Evolutionary conservation across 2,329 filamentous ascomycete genomes (phyloP), one percentile per base, ranked within the genome.

Genomic region (Aureobasidium sp.): DNA sequence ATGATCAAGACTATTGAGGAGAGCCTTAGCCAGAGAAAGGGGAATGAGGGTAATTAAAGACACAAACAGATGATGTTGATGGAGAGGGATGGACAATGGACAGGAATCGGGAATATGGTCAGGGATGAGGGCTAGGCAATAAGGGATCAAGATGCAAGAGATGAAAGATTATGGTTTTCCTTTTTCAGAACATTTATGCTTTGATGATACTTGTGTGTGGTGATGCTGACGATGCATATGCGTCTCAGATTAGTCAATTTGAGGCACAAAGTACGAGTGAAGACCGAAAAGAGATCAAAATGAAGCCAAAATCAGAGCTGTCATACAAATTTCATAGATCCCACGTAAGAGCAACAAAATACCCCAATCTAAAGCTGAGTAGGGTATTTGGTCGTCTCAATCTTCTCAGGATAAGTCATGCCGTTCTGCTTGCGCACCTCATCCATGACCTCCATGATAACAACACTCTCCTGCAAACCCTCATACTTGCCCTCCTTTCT

Each of bases 1-100:
- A 99, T 99, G 94, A 95, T 99, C 76, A 91, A 88, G 79, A 94
- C 91, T 48, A 94, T 99, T 69, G 77, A 97, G 68, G 89, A 93
- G 77, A 93, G 90, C 74, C 88, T 87, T 47, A 70, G 66, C 57
- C 66, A 67, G 25, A 62, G 66, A 44, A 63, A 65, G 61, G 44
- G 48, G 7, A 20, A 52, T 25, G 20, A 20, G 5, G 20, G 20
- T 3, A 52, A 36, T n/a, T n/a, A n/a, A n/a, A n/a, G n/a, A n/a
- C n/a, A n/a, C n/a, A n/a, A n/a, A n/a, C n/a, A n/a, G n/a, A 11
- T 34, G 9, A 9, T 34, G 31, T 11, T 34, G 31, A 34, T 3
- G 3, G 8, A 2, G 8, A 1, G 9, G 31, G 9, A 12, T 34
- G 31, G 31, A 9, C 5, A 34, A 34, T 3, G 31, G 6, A 31